Evolutionary conservation across 2,329 filamentous ascomycete species (phyloP), one percentile per base, ranked within the genome.

Genomic region (Fusarium oligoseptatum): DNA sequence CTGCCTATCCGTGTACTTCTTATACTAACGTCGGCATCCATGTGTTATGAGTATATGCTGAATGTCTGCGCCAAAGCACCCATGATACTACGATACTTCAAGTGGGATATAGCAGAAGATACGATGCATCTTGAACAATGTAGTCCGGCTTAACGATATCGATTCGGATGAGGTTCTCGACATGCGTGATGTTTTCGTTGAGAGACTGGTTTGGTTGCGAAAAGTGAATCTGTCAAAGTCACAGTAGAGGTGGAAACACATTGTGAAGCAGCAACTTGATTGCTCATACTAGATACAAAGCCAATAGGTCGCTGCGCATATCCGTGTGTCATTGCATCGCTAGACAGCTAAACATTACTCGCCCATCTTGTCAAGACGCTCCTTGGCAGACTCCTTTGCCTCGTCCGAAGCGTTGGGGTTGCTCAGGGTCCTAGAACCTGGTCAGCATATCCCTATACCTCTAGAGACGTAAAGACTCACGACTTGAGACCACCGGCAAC

Each of bases 391-490:
- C 78, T 88, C 73, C 84, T 91, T 91, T 5, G 88, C 87, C 80
- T 89, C 88, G 0, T 88, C 85, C 0, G 88, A 88, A 6, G 87
- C 85, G 4, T 88, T 87, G n/a, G 88, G 88, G 78, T 91, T 91
- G 61, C 88, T 88, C 36, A 89, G 69, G 17, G 88, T 86, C 8
- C 84, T 86, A 14, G 1, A 1, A 22, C 57, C 11, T 43, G 27
- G 20, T 73, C 6, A 73, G 62, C n/a, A 22, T 12, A 12, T 4
- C n/a, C 17, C 36, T n/a, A 15, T 8, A 37, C 17, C 20, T 9
- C 5, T 22, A 4, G 4, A 36, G 11, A 9, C 11, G 8, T 6
- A 32, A 12, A 2, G 12, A 81, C 86, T 77, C 79, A 88, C 85
- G 87, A 86, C 81, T 88, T 88, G 15, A 88, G 82, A 20, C 87